Conservation (phyloP, 768 basidiomycete genomes). For the Flagelloscypha sp. region DNA sequence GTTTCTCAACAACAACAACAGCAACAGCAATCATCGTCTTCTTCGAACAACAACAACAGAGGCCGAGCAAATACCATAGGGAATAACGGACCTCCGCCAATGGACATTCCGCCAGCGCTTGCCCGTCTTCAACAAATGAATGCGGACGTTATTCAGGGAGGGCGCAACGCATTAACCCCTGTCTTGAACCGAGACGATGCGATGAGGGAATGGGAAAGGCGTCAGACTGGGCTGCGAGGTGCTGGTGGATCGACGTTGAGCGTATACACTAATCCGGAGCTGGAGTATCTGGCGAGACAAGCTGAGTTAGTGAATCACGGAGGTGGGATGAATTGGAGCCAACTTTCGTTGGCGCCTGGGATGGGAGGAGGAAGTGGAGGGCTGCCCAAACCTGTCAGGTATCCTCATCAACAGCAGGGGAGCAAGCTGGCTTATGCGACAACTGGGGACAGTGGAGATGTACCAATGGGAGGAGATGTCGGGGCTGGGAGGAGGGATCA, state of each 20-base stretch:
- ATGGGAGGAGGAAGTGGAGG: too few relatives aligned
- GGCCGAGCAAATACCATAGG: constrained; percentile 90
- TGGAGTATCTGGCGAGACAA: constrained; percentile 90
- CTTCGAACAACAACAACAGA: constrained; percentile 38
- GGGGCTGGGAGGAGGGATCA: too few relatives aligned
- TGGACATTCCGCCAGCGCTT: constrained; percentile 94
- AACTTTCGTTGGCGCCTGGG: too few relatives aligned
- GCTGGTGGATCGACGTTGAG: too few relatives aligned
- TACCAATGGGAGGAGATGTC: too few relatives aligned
- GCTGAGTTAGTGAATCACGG: constrained; percentile 70
- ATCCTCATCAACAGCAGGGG: too few relatives aligned
- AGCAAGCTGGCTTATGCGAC: too few relatives aligned
- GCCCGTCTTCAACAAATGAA: constrained; percentile 87
- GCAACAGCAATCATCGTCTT: constrained; percentile 14
- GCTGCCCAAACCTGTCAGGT: too few relatives aligned
- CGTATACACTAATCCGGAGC: constrained; percentile 84
- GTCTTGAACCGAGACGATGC: constrained; percentile 93
- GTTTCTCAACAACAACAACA: constrained; percentile 13
- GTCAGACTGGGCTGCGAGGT: constrained; percentile 65
- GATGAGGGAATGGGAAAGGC: constrained; percentile 91
- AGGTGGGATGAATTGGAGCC: constrained; percentile 50
- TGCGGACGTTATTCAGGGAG: constrained; percentile 65
- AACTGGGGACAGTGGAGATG: too few relatives aligned
- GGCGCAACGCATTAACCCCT: constrained; percentile 84
- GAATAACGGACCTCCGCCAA: constrained; percentile 90